phyloP scores from a whole-genome alignment of 1,139 yeast genomes.

The Candida sanyaensis region DNA sequence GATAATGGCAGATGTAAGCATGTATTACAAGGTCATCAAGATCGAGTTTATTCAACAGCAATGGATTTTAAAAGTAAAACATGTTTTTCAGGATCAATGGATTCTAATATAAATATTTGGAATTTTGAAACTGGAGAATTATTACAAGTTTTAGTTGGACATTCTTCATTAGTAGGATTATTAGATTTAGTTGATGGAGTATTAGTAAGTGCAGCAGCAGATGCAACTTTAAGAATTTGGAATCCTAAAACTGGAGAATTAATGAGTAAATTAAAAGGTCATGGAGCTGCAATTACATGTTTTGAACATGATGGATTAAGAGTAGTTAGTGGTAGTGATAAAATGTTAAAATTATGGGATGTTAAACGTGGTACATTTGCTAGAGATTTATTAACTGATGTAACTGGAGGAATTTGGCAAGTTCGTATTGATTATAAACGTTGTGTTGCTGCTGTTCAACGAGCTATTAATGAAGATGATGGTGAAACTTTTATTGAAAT shows the following conservation, averaged over 20 bases:
- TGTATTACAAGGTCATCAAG: conserved; percentile 80
- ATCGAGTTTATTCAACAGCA: conserved; percentile 84
- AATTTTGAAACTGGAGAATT: conserved; percentile 75
- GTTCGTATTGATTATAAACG: conserved; percentile 82
- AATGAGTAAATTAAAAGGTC: conserved; percentile 75
- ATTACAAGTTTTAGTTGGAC: conserved; percentile 73
- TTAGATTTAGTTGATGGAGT: conserved; percentile 75
- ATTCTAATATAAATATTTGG: conserved; percentile 88
- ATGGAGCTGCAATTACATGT: conserved; percentile 87
- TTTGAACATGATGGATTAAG: conserved; percentile 87
- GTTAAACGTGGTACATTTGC: conserved; percentile 74
- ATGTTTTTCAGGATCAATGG: conserved; percentile 93
- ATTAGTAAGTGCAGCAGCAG: conserved; percentile 96
- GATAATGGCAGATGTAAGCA: conserved; percentile 71
- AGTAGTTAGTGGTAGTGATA: conserved; percentile 87
- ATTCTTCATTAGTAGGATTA: conserved; percentile 85
- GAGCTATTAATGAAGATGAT: conserved; percentile 45
- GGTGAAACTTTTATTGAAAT: conserved; percentile 75
- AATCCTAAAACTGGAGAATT: conserved; percentile 78
- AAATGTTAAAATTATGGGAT: conserved; percentile 81
- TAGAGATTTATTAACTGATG: conserved; percentile 73
- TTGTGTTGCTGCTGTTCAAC: conserved; percentile 92
- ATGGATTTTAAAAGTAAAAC: conserved; percentile 73
- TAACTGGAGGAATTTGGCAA: conserved; percentile 91
- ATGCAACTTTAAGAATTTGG: conserved; percentile 90